Conservation (phyloP, 306 rosid genomes). For the Sindora glabra region DNA sequence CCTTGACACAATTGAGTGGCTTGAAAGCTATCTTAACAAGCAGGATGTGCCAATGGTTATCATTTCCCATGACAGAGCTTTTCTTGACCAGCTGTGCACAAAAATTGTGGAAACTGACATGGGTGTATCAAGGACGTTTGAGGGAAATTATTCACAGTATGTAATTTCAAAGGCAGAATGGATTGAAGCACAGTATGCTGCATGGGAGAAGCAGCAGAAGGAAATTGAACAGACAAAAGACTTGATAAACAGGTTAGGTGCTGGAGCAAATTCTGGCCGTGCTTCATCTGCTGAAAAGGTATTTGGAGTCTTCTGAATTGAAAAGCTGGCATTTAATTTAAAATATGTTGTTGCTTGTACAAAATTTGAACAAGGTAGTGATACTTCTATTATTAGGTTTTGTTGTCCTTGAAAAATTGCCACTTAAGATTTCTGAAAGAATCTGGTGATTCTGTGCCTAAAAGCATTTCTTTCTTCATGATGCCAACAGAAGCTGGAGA, state of each 20-base stretch:
- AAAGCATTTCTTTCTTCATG: constrained; percentile 12
- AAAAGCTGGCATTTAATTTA: neutral
- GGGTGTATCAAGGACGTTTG: constrained; percentile 82
- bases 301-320: constrained; percentile 3
- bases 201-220: constrained; percentile 99
- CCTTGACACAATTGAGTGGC: constrained; percentile 99
- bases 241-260: constrained; percentile 76
- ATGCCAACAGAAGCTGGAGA: constrained; percentile 85
- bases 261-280: constrained; percentile 95
- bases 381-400: neutral
- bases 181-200: constrained; percentile 84
- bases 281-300: constrained; percentile 98
- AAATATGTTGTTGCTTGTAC: constrained; percentile 5
- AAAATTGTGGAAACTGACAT: constrained; percentile 98
- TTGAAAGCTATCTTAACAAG: constrained; percentile 74
- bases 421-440: neutral
- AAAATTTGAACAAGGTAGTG: neutral
- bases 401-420: neutral
- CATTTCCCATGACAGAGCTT: constrained; percentile 96
- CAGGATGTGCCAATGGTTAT: constrained; percentile 98
- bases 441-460: constrained; percentile 10
- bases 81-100: constrained; percentile 94
- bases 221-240: constrained; percentile 86
- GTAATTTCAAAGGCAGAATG: constrained; percentile 68
- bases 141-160: constrained; percentile 83